Base-by-base conservation (phyloP, 2,329 filamentous ascomycete genomes). In the Sporothrix curviconia region DNA sequence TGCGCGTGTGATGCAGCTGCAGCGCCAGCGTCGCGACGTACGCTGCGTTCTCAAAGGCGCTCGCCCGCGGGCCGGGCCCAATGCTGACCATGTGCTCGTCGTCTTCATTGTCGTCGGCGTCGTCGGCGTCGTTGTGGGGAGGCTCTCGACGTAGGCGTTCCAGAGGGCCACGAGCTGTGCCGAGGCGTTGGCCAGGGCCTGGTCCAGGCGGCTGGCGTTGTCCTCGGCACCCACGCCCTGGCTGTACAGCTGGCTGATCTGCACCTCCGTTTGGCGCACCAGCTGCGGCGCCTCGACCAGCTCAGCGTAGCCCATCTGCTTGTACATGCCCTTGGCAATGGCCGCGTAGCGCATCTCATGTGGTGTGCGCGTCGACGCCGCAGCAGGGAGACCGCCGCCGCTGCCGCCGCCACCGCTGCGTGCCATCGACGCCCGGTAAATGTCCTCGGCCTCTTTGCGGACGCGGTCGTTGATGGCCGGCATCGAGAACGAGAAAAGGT, bases 1-100 rank as follows among this genome's bases (percentile, higher is more conserved):
- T 76, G 14, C 79, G 74, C 9, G 79, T 79, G 70, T 96, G 90
- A 64, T 92, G 87, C 57, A 96, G 81, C 61, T 84, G 84, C 37
- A 97, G 79, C 37, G 95, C 78, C 24, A 96, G 76, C 30, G 84
- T 84, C 15, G 87, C 86, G n/a, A 96, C 69, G 65, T 86, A 95
- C 57, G 83, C 81, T 4, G 92, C 91, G 67, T 92, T 92, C 55
- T 85, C 79, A 59, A 90, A 84, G 6, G 85, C 73, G 4, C 83
- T 78, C 1, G 83, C 78, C 36, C 81, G 72, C 9, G 81, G 74
- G 3, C 82, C 83, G 30, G 83, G 87, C 0, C 85, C 88, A 66
- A 90, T 84, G 44, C 81, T 82, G 19, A 79, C 78, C 40, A 74
- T 72, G 55, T 83, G 78, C 66, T 81, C 82, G 62, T 78, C 77